Percentiles rank a stretch among this genome's conserved stretches.
phyloP scores from a whole-genome alignment of 2,329 filamentous ascomycete species.

The Penicillium crustosum region DNA sequence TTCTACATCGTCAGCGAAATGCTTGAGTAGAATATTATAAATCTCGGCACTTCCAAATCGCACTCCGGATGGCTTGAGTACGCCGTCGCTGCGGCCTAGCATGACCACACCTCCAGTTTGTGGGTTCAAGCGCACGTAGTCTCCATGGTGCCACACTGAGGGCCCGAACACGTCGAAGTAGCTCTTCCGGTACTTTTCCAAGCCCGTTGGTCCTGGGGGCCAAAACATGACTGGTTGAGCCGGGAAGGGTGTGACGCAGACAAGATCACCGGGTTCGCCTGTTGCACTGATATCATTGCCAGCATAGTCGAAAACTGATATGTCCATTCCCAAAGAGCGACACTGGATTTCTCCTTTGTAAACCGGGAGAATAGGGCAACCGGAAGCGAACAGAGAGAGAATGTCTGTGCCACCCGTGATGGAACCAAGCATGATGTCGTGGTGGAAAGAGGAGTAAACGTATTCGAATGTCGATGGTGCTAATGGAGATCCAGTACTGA shows the following conservation, averaged over 20 bases:
- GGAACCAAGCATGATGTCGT: constrained; percentile 78
- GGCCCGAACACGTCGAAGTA: constrained; percentile 83
- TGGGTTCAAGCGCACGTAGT: constrained; percentile 76
- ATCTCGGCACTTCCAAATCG: constrained; percentile 93
- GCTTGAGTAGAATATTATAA: constrained; percentile 85
- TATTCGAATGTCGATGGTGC: constrained; percentile 92
- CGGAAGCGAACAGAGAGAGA: constrained; percentile 87
- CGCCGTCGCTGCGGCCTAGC: constrained; percentile 88
- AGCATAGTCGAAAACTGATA: constrained; percentile 57
- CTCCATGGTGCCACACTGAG: constrained; percentile 83
- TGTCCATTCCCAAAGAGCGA: constrained; percentile 76
- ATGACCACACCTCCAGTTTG: constrained; percentile 77
- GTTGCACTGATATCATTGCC: constrained; percentile 59
- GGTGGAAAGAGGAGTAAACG: constrained; percentile 79
- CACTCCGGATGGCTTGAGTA: constrained; percentile 88
- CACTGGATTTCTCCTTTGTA: constrained; percentile 74
- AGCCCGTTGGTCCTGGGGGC: constrained; percentile 62
- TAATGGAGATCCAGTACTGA: constrained; percentile 88
- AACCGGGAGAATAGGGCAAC: constrained; percentile 73
- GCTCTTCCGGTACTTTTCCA: constrained; percentile 73
- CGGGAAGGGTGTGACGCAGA: constrained; percentile 83
- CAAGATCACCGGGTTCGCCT: constrained; percentile 78
- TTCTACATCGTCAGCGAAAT: constrained; percentile 74
- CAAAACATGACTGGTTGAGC: constrained; percentile 91
- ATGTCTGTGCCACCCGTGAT: constrained; percentile 98